Evolutionary conservation across 148 eudicot species (phyloP), one percentile per base, ranked within the genome.

Genomic region (Chenopodium suecicum): DNA sequence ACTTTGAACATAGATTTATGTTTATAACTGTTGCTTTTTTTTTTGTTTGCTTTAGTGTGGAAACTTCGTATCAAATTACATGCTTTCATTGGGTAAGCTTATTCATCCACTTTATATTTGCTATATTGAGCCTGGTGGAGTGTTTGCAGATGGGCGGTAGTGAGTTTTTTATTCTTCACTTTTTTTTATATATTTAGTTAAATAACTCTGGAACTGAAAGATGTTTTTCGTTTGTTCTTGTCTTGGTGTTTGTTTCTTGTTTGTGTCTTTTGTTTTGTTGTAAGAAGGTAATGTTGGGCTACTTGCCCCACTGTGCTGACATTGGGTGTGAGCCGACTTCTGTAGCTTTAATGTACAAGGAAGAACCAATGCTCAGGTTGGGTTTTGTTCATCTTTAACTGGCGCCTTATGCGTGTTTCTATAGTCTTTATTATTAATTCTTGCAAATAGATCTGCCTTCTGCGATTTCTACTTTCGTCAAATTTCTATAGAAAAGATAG

Each of bases 251-350:
- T 92, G 89, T 88, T 90, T 97, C 91, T 91, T 91, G 91, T 91
- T 89, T 90, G 88, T 94, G 97, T 94, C 94, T 90, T 90, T 76
- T 91, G 79, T 89, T 41, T 89, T 90, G 91, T 90, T 87, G 87
- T 92, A 88, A 91, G 97, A 97, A 97, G 98, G 94, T 94, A 88
- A 90, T 89, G 89, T 91, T 91, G 97, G 98, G 94, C 96, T 87
- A 87, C 90, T 91, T 90, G 97, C 91, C 97, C 94, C 93, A 91
- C 94, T 91, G 86, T 94, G 97, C 92, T 90, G 97, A 92, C 95
- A 92, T 89, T 91, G 95, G 99, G 94, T 84, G 95, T 96, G 99
- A 96, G 95, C 95, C 89, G 92, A 93, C 98, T 88, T 91, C 97
- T 92, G 91, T 96, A 91, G 95, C 98, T 92, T 91, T 88, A 89